Evolutionary conservation across 345 rosid genomes (phyloP), one percentile per base, ranked within the genome.

Genomic region (Eutrema yunnanense): DNA sequence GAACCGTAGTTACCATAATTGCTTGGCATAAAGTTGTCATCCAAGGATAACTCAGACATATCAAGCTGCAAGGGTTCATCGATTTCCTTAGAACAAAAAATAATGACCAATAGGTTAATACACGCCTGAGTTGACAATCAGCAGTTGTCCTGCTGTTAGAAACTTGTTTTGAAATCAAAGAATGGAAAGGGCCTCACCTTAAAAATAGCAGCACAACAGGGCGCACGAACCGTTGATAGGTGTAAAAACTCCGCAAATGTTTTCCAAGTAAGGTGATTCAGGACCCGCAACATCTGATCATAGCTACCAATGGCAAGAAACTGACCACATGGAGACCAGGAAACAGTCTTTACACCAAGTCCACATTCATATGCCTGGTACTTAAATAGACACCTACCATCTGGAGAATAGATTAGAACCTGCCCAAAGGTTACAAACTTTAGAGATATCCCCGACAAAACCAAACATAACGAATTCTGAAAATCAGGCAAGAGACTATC

Each of bases 361-460:
- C 99, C 99, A 79, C 99, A 87, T 69, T 95, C 98, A 74, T 92
- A 95, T 40, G 99, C 96, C 79, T 90, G 99, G 53, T 95, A 90
- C 86, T 92, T 95, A 62, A 81, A 87, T 30, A 95, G 83, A 80
- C 96, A 92, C 79, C 96, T 87, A 55, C 99, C 98, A 78, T 95
- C 99, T 32, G 98, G 98, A 30, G 99, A 92, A 82, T 95, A 88
- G 49, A 86, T 83, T 57, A 95, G 86, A 82, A 95, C 96, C 99
- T 95, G 89, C 46, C 65, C 53, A 66, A 64, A 62, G 22, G 50
- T 36, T 53, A 38, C 72, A 56, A 65, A 71, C 36, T 42, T 77
- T 8, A 65, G 57, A 58, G 46, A 55, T 9, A 67, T 32, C 13
- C 32, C 32, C 26, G 3, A 10, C 2, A 73, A 47, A 73, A 53